These are phyloP conservation scores for Tetracladium marchalianum DNA, from an alignment of 495 filamentous ascomycete genomes.

Conservation along the genomic window DNA sequence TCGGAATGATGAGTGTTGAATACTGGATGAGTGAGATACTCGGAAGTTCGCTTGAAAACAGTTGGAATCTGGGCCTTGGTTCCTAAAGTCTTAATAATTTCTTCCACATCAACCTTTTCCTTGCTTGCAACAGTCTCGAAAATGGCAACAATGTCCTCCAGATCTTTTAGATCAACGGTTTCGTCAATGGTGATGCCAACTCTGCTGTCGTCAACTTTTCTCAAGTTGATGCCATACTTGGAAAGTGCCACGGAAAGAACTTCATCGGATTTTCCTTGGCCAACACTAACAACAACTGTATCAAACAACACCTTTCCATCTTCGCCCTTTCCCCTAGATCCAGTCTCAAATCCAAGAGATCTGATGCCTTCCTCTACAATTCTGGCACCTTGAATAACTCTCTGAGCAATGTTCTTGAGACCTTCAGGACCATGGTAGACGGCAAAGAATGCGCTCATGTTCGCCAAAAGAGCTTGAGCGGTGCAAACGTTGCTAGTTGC, in stretches of 20 bases:
- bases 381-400: slow-evolving; percentile 59
- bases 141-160: slow-evolving; percentile 49
- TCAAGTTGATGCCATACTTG: slow-evolving; percentile 49
- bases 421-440: slow-evolving; percentile 90
- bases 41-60: slow-evolving; percentile 57
- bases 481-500: slow-evolving; percentile 99
- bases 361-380: slow-evolving; percentile 59
- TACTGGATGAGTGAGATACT: slow-evolving; percentile 82
- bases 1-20: slow-evolving; percentile 98
- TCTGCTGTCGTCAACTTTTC: slow-evolving; percentile 47
- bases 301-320: slow-evolving; percentile 60
- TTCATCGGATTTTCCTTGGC: slow-evolving; percentile 35
- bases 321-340: slow-evolving; percentile 42
- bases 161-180: slow-evolving; percentile 51
- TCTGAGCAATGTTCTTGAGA: slow-evolving; percentile 75
- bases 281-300: slow-evolving; percentile 62
- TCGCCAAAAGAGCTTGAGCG: slow-evolving; percentile 87
- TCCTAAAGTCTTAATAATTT: slow-evolving; percentile 28
- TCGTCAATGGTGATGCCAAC: slow-evolving; percentile 67
- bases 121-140: slow-evolving; percentile 34
- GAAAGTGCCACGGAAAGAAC: slow-evolving; percentile 41
- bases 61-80: slow-evolving; percentile 36
- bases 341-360: slow-evolving; percentile 54
- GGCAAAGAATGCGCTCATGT: slow-evolving; percentile 98
- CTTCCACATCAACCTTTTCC: slow-evolving; percentile 20